A percentile compares a stretch with the other conserved stretches of the same genome.
These are phyloP conservation scores for Suillus fuscotomentosus DNA, from an alignment of 768 basidiomycete genomes.

Conservation along the genomic window DNA sequence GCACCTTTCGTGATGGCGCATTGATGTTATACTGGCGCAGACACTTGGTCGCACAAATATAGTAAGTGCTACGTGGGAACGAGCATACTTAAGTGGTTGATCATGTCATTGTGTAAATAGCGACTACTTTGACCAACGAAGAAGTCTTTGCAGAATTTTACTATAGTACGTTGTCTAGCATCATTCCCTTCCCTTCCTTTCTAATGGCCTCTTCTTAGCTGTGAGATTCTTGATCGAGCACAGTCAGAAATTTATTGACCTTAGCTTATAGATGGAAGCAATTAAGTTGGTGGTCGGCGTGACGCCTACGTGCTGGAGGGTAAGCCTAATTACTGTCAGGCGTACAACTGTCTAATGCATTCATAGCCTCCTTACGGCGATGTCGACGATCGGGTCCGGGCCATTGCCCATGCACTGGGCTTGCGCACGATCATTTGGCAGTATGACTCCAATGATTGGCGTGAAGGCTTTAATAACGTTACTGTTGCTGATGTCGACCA, in stretches of 20 bases:
- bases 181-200: background rate
- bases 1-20: background rate
- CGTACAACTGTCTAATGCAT: background rate
- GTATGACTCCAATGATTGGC: conserved; percentile 74
- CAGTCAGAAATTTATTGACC: background rate
- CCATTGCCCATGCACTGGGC: conserved; percentile 64
- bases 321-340: conserved; percentile 23
- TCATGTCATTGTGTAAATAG: conserved; percentile 24
- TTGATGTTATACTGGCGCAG: conserved; percentile 10
- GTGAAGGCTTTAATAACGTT: conserved; percentile 46
- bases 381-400: conserved; percentile 73
- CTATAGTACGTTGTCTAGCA: conserved; percentile 47
- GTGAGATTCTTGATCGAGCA: conserved; percentile 14
- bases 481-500: conserved; percentile 45
- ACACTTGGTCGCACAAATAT: conserved; percentile 38
- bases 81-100: background rate
- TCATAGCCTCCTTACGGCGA: conserved; percentile 62
- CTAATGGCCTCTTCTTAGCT: conserved; percentile 14
- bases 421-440: conserved; percentile 74
- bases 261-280: conserved; percentile 38
- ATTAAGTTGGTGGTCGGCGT: conserved; percentile 55
- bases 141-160: conserved; percentile 78
- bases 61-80: conserved; percentile 34
- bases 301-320: conserved; percentile 62
- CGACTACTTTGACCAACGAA: conserved; percentile 59